Conservation (phyloP, 805 yeast species). For the Saccharomycodes ludwigii region DNA sequence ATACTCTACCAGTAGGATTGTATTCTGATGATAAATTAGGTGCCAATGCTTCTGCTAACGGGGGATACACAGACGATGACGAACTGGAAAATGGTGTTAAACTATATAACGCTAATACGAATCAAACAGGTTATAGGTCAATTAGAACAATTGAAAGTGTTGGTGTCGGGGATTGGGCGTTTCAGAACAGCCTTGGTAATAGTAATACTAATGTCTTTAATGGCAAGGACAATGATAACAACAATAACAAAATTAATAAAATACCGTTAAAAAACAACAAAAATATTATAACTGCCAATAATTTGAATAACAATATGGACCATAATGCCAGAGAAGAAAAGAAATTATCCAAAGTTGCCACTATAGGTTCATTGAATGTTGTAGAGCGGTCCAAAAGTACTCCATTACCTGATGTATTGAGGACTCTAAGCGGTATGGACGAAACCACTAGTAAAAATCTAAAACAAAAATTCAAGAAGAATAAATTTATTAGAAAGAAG, state of each 20-base stretch:
- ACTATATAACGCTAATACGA: constrained; percentile 6
- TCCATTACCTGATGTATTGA: constrained; percentile 13
- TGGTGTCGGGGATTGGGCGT: constrained; percentile 22
- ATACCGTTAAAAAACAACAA: too few species aligned
- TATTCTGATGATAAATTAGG: too few species aligned
- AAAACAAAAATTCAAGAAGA: constrained; percentile 14
- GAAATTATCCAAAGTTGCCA: constrained; percentile 11
- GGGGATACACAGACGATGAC: constrained; percentile 2
- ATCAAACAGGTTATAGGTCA: constrained; percentile 19
- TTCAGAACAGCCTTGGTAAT: too few species aligned
- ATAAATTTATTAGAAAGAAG: constrained; percentile 9
- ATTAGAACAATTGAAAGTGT: constrained; percentile 19
- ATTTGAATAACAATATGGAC: constrained; percentile 1
- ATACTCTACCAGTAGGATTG: too few species aligned
- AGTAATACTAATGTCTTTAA: constrained; percentile 10
- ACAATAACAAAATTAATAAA: too few species aligned
- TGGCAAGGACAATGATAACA: constrained; percentile 11
- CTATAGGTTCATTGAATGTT: constrained; percentile 11
- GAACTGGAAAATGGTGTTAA: constrained; percentile 5
- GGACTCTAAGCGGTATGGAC: constrained; percentile 11
- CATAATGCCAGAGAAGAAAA: constrained; percentile 4
- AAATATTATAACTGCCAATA: not conserved
- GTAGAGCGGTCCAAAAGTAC: constrained; percentile 22
- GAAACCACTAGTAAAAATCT: constrained; percentile 11
- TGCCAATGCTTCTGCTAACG: too few species aligned